A percentile compares a stretch with the other conserved stretches of the same genome.
Conservation (phyloP, 768 basidiomycete species). For the Tricholoma matsutake region DNA sequence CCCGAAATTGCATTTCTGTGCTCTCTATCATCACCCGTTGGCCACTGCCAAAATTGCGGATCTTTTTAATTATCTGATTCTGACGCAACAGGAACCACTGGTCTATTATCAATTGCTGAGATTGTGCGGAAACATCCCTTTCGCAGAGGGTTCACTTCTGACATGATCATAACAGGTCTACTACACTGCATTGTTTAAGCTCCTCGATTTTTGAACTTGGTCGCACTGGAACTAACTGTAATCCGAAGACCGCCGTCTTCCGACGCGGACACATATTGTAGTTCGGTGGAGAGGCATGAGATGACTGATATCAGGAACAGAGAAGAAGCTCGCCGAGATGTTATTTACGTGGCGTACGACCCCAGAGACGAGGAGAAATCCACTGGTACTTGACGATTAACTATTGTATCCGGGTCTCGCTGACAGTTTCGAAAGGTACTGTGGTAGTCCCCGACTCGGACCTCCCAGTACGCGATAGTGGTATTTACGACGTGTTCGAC, state of each 20-base stretch:
- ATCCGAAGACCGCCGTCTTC: slow-evolving; percentile 20
- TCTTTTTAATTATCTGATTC: not conserved
- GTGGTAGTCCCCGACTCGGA: slow-evolving; percentile 10
- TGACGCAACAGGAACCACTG: not conserved
- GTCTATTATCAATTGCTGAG: slow-evolving; percentile 6
- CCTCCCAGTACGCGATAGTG: slow-evolving; percentile 24
- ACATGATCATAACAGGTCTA: not conserved
- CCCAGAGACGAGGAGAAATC: slow-evolving; percentile 32
- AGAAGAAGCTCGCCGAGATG: slow-evolving; percentile 24
- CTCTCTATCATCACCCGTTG: no score
- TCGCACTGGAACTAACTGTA: slow-evolving; percentile 26
- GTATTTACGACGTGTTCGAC: slow-evolving; percentile 31
- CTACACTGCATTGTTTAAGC: not conserved
- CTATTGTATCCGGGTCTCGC: not conserved
- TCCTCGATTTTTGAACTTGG: not conserved
- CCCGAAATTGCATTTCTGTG: no score
- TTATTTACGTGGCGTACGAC: slow-evolving; percentile 21
- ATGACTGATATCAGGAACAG: slow-evolving; percentile 30
- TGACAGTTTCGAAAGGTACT: slow-evolving; percentile 16
- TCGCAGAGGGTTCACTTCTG: not conserved
- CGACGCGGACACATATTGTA: slow-evolving; percentile 17
- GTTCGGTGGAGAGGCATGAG: slow-evolving; percentile 31
- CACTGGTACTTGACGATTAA: slow-evolving; percentile 19
- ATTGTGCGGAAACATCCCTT: not conserved
- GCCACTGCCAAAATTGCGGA: not conserved